Conservation (phyloP, 2,329 filamentous ascomycete genomes). For the Whalleya microplaca region DNA sequence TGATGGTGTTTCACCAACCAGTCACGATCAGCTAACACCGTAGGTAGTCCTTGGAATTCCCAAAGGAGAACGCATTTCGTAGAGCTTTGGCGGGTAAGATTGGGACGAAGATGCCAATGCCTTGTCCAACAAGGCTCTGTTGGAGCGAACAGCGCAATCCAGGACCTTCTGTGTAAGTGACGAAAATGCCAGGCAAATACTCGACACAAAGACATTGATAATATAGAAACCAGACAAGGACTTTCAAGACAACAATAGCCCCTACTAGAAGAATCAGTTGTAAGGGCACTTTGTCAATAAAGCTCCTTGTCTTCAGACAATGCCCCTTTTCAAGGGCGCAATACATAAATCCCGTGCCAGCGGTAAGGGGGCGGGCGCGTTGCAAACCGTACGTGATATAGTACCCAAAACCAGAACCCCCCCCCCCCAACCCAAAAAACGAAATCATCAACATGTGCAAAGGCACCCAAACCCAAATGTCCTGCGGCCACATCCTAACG, state of each 20-base stretch:
- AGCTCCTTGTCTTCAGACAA: not conserved
- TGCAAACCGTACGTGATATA: not conserved
- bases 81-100: too few species aligned
- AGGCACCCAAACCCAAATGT: constrained; percentile 27
- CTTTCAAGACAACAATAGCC: not conserved
- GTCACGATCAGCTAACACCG: not conserved
- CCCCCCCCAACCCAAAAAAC: too few species aligned
- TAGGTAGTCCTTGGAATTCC: not conserved
- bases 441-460: constrained; percentile 29
- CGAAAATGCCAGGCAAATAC: not conserved
- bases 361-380: too few species aligned
- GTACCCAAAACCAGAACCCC: not conserved
- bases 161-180: not conserved
- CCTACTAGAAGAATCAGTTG: not conserved
- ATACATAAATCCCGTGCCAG: not conserved
- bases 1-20: not conserved
- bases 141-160: too few species aligned
- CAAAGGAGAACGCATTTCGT: too few species aligned
- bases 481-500: constrained; percentile 32
- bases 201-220: not conserved
- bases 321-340: not conserved
- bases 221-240: not conserved
- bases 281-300: not conserved
- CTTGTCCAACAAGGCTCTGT: too few species aligned
- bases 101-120: too few species aligned